These are phyloP conservation scores for Sphaerostilbella broomeana DNA, from an alignment of 2,329 filamentous ascomycete species.

Conservation along the genomic window DNA sequence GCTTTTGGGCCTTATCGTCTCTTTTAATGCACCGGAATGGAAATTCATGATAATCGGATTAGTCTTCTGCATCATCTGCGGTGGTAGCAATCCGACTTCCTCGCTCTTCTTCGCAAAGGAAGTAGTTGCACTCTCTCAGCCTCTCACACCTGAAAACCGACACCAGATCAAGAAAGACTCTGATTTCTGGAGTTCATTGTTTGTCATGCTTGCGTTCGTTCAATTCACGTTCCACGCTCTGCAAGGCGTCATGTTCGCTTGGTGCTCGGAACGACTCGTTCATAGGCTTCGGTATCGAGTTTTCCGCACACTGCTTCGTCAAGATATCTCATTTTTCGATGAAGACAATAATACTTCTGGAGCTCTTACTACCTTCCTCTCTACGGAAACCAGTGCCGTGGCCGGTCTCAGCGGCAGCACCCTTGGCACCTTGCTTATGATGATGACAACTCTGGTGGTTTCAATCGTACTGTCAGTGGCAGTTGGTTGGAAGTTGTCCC, in stretches of 20 bases:
- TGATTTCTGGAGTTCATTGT: constrained; percentile 87
- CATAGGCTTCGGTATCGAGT: constrained; percentile 77
- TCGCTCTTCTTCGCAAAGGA: constrained; percentile 81
- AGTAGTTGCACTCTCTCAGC: constrained; percentile 60
- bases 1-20: constrained; percentile 69
- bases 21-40: constrained; percentile 72
- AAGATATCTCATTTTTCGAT: constrained; percentile 92
- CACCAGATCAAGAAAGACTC: constrained; percentile 60
- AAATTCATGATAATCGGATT: constrained; percentile 67
- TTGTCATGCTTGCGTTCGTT: constrained; percentile 72
- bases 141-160: constrained; percentile 46
- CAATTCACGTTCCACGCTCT: constrained; percentile 61
- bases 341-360: constrained; percentile 83
- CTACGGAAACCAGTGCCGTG: constrained; percentile 82
- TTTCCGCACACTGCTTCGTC: constrained; percentile 82
- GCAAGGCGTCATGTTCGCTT: constrained; percentile 72
- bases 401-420: constrained; percentile 87
- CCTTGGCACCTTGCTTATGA: constrained; percentile 78
- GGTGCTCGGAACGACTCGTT: constrained; percentile 76
- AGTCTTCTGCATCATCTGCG: constrained; percentile 69
- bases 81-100: constrained; percentile 67
- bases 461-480: constrained; percentile 64
- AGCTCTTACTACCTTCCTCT: constrained; percentile 80
- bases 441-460: constrained; percentile 69
- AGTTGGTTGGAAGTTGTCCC: constrained; percentile 80